Base-by-base conservation (phyloP, 441 rosid genomes). In the Melianthus villosus region DNA sequence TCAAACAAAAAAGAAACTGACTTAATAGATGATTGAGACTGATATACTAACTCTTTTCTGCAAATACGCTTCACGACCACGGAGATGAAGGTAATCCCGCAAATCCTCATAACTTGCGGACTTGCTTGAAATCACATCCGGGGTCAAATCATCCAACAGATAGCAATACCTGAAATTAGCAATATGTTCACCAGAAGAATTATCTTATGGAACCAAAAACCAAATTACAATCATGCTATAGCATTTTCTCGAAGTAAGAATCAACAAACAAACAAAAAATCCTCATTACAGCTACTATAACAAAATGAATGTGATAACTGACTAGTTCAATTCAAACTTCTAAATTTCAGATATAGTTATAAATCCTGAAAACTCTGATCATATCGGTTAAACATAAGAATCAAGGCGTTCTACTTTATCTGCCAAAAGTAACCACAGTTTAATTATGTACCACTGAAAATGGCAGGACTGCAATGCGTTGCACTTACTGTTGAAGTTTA, bases 21-120 rank as follows among this genome's bases (percentile, higher is more conserved):
- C 2, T 20, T 20, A 6, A 20, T 20, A 2, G 23, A 6, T 20
- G 23, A 20, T 20, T 20, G 23, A 6, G 25, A 34, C 14, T 23
- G 38, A 34, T 13, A 16, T 44, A 59, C 76, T 62, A 48, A 82
- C 93, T 77, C 79, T 76, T 68, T 83, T 89, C 67, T 75, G 87
- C 56, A 72, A 51, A 72, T 89, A 87, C 37, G 97, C 97, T 51
- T 83, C 93, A 13, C 82, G 71, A 30, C 97, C 97, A 39, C 78
- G 65, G 19, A 72, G 77, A 48, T 63, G 71, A 25, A 87, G 79
- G 68, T 89, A 78, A 45, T 67, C 85, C 53, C 71, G 92, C 64
- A 83, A 45, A 4, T 62, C 85, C 44, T 69, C 85, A 22, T 78
- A 80, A 61, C 64, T 78, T 31, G 92, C 64, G 38, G 76, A 62